Conservation (phyloP, 1,284 basidiomycete genomes). For the Fomitopsis betulina region DNA sequence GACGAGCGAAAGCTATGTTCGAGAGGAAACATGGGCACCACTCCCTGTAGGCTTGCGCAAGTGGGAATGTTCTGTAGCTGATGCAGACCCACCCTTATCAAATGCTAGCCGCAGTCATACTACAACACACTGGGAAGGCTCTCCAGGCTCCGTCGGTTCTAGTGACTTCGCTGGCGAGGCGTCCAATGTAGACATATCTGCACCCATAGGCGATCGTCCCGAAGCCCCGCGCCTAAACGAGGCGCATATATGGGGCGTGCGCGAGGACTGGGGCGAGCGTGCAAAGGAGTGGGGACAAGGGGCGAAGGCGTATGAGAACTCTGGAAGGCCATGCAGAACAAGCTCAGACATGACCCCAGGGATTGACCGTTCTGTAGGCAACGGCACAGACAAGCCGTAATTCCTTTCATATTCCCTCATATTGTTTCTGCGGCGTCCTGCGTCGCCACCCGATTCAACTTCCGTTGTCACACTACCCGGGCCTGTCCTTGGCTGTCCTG, state of each 20-base stretch:
- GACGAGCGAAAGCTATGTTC: conserved; percentile 48
- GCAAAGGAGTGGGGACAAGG: conserved; percentile 9
- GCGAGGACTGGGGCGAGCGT: conserved; percentile 40
- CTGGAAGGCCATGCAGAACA: background rate
- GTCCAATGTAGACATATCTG: conserved; percentile 5
- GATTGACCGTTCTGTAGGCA: too few relatives aligned
- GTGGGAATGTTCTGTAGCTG: conserved; percentile 30
- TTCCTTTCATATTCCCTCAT: too few relatives aligned
- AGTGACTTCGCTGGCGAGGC: conserved; percentile 26
- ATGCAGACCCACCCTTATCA: background rate
- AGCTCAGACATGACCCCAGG: too few relatives aligned
- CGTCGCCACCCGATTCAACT: too few relatives aligned
- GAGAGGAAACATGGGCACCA: conserved; percentile 43
- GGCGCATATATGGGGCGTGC: conserved; percentile 40
- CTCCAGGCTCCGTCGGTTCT: conserved; percentile 2
- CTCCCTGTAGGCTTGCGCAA: conserved; percentile 30
- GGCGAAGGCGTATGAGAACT: conserved; percentile 7
- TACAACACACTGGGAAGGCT: background rate
- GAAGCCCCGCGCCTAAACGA: conserved; percentile 34
- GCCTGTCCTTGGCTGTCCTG: too few relatives aligned
- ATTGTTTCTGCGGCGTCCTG: too few relatives aligned
- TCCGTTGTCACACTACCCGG: too few relatives aligned
- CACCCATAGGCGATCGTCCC: conserved; percentile 22
- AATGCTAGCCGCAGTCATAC: background rate
- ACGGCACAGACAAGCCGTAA: too few relatives aligned